Base-by-base conservation (phyloP, 208 protist genomes). In the Angomonas deanei region DNA sequence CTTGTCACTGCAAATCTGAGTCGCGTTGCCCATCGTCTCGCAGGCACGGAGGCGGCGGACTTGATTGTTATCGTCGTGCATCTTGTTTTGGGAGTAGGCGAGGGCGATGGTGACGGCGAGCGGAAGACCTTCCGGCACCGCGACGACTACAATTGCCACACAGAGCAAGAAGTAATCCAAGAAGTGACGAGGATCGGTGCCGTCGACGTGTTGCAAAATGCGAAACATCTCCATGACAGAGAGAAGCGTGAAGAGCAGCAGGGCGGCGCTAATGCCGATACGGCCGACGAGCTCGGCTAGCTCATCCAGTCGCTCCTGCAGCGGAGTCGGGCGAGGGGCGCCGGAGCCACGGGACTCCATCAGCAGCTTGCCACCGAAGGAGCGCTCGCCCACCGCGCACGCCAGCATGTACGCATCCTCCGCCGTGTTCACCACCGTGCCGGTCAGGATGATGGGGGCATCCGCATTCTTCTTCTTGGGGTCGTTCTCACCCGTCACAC, bases 21-120 rank as follows among this genome's bases (percentile, higher is more conserved):
- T 99, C 6, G 93, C 97, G 31, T 85, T 83, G 56, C 97, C 97
- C 97, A 99, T 99, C 58, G 97, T 99, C 84, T 99, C 98, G 80
- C 96, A 99, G 3, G 98, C 92, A 13, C 76, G 76, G 39, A 99
- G 85, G 31, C 94, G 87, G 53, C 98, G 84, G 1, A 99, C 98
- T n/a, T 99, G 86, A 80, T 98, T 98, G 61, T 99, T 96, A 57
- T 99, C 97, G n/a, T 98, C 88, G 55, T 98, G 91, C 98, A 99
- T 99, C 75, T 98, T 96, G 54, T 74, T 84, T 87, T 99, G 97
- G 31, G 92, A 97, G 80, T 98, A 99, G 28, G 98, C 98, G 3
- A 99, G 85, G 2, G 98, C 94, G 54, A 99, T 98, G 15, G 98
- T 99, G 47, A 99, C 97, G 48, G 96, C 94, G 15, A 99, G 80